These are phyloP conservation scores for Xylaria grammica DNA, from an alignment of 495 filamentous ascomycete species.

Conservation along the genomic window DNA sequence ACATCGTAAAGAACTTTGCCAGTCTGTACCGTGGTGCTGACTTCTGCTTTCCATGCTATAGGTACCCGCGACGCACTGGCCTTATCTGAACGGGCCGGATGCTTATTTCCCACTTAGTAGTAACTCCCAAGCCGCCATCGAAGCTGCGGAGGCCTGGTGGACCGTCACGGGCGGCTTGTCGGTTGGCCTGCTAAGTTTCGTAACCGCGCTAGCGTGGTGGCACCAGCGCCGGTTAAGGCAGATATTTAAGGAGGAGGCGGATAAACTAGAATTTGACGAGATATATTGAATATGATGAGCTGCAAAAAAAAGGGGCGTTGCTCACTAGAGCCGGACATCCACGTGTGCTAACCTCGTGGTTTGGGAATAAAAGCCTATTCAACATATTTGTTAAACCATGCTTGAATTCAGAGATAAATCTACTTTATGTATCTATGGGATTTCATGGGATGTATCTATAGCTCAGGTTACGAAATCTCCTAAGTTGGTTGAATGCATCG, in stretches of 20 bases:
- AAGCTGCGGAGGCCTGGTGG: conserved; percentile 35
- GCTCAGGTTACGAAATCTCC: no score
- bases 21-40: conserved; percentile 19
- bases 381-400: no score
- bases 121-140: conserved; percentile 29
- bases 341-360: no score
- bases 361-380: no score
- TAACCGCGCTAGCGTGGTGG: conserved; percentile 45
- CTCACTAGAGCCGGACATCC: background rate
- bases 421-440: no score
- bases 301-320: background rate
- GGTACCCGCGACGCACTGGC: conserved; percentile 34
- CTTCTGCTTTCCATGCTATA: background rate
- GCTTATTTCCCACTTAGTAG: conserved; percentile 33
- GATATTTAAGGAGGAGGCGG: conserved; percentile 37
- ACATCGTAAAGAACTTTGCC: no score
- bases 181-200: conserved; percentile 33
- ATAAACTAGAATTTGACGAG: conserved; percentile 27
- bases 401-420: no score
- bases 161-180: conserved; percentile 34
- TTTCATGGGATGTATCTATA: no score
- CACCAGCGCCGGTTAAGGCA: conserved; percentile 41
- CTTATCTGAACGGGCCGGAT: conserved; percentile 24
- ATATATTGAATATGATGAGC: background rate
- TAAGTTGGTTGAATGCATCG: no score